phyloP scores from a whole-genome alignment of 345 rosid genomes.

The Pelargonium nanum region DNA sequence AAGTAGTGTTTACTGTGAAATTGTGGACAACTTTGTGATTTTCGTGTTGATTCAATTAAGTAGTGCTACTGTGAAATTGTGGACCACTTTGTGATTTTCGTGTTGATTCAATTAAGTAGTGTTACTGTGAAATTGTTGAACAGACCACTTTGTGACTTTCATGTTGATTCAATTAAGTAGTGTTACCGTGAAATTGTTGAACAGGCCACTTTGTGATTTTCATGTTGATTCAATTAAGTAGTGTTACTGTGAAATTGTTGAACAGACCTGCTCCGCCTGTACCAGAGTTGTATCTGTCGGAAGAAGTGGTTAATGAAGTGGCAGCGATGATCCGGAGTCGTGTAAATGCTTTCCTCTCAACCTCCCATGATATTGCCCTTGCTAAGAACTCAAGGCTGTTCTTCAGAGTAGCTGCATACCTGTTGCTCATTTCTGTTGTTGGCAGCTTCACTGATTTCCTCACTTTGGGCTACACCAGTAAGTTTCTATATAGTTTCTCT shows the following conservation, averaged over 20 bases:
- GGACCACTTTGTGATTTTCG: too few species aligned
- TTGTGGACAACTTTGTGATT: too few species aligned
- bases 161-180: neutral
- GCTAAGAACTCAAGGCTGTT: slow-evolving; percentile 61
- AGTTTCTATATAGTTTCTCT: too few species aligned
- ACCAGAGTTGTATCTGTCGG: slow-evolving; percentile 61
- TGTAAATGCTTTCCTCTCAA: slow-evolving; percentile 50
- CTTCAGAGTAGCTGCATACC: slow-evolving; percentile 43
- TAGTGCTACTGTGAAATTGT: too few species aligned
- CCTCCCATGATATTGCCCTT: slow-evolving; percentile 60
- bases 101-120: too few species aligned
- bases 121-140: too few species aligned
- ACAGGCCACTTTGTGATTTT: too few species aligned
- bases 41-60: too few species aligned
- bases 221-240: too few species aligned
- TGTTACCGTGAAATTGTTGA: neutral
- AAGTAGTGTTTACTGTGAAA: too few species aligned
- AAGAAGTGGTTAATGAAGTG: slow-evolving; percentile 43
- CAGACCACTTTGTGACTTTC: too few species aligned
- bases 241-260: too few species aligned
- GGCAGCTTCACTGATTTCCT: slow-evolving; percentile 70
- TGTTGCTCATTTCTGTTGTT: slow-evolving; percentile 47
- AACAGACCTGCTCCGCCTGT: slow-evolving; percentile 93
- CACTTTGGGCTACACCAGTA: slow-evolving; percentile 62
- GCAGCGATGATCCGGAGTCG: slow-evolving; percentile 33